These are phyloP conservation scores for Yamadazyma triangularis DNA, from an alignment of 1,139 yeast species.

Conservation along the genomic window DNA sequence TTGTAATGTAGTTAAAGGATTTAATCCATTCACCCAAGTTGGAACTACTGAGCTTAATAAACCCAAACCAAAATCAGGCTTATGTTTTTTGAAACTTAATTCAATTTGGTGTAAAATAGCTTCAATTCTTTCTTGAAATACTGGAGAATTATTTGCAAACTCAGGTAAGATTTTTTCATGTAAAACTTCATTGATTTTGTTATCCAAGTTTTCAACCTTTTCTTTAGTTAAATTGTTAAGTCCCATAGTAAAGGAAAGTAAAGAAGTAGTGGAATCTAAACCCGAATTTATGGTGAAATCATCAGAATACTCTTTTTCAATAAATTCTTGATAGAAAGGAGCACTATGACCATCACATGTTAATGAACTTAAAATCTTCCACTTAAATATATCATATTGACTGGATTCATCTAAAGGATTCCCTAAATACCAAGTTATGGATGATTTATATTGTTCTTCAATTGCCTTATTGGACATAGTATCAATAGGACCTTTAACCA, in stretches of 20 bases:
- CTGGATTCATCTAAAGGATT: conserved; percentile 52
- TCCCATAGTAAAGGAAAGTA: conserved; percentile 79
- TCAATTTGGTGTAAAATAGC: conserved; percentile 90
- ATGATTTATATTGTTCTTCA: conserved; percentile 68
- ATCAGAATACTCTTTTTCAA: conserved; percentile 80
- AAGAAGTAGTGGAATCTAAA: conserved; percentile 75
- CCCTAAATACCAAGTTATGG: conserved; percentile 87
- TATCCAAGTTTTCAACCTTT: conserved; percentile 43
- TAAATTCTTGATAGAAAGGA: conserved; percentile 76
- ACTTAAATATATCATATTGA: conserved; percentile 62
- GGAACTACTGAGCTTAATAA: conserved; percentile 71
- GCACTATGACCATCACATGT: conserved; percentile 91
- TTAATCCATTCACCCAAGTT: conserved; percentile 76
- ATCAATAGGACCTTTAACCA: conserved; percentile 72
- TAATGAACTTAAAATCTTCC: conserved; percentile 68
- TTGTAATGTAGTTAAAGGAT: conserved; percentile 63
- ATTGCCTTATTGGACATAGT: conserved; percentile 62
- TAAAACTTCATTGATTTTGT: conserved; percentile 42
- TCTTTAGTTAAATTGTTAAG: conserved; percentile 65
- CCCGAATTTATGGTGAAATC: conserved; percentile 91
- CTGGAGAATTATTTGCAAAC: conserved; percentile 35
- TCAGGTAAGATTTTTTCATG: conserved; percentile 33
- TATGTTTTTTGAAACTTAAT: conserved; percentile 76
- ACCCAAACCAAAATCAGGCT: conserved; percentile 85
- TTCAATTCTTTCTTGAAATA: conserved; percentile 62